phyloP scores from a whole-genome alignment of 257 asterid species.

The Capsicum baccatum region DNA sequence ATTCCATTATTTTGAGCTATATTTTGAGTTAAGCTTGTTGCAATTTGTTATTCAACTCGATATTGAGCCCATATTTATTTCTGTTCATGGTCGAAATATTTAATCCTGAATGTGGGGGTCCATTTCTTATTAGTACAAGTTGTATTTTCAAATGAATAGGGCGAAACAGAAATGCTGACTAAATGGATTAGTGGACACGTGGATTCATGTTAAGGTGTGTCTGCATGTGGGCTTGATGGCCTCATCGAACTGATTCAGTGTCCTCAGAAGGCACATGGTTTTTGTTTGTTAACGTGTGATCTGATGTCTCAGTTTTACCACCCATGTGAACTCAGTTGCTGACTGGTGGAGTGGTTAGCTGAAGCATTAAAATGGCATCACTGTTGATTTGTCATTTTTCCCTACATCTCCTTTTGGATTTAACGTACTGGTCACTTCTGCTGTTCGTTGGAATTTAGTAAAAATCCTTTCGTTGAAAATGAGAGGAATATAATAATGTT shows the following conservation, averaged over 20 bases:
- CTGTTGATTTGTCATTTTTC: neutral
- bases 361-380: neutral
- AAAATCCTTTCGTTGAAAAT: neutral
- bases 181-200: neutral
- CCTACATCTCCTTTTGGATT: neutral
- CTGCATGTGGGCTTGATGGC: neutral
- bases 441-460: neutral
- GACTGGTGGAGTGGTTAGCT: neutral
- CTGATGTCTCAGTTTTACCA: conserved; percentile 34
- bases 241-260: neutral
- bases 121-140: no score
- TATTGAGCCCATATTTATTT: neutral
- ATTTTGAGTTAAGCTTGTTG: no score
- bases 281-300: conserved; percentile 32
- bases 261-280: conserved; percentile 31
- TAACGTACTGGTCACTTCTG: neutral
- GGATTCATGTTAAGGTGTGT: neutral
- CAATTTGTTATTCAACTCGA: neutral
- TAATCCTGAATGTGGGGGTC: neutral
- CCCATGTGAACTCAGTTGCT: conserved; percentile 37
- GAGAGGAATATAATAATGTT: neutral
- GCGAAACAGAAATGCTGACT: no score
- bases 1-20: no score
- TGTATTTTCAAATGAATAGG: no score
- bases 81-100: neutral